Evolutionary conservation across 208 protist genomes (phyloP), one percentile per base, ranked within the genome.

Genomic region (Phytomonas francai): DNA sequence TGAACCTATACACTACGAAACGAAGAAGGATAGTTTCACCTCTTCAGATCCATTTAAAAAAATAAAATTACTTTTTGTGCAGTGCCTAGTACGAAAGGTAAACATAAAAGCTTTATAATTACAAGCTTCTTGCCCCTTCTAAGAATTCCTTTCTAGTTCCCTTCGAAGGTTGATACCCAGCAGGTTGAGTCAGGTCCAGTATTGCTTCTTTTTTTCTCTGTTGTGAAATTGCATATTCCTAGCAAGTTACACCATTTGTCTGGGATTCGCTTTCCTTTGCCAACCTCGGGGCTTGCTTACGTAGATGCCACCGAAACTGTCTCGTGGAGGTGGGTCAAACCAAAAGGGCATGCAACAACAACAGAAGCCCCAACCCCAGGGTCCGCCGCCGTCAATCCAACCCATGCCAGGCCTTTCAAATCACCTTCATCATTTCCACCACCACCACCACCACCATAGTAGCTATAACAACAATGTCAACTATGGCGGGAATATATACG

Each of bases 381-480:
- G 63, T 9, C 69, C 62, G n/a, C 74, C 27, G 59, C 74, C 27
- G 58, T 61, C 39, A 31, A 45, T 45, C 8, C 74, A 71, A 39
- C 71, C 59, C n/a, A 59, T 49, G 33, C 63, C 68, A 27, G 68
- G 64, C 27, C 70, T 68, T 16, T 66, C 66, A 28, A 63, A 68
- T 45, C 72, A 82, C 54, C 59, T 82, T 49, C 77, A 78, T 56
- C 49, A 56, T 25, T 79, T 82, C 58, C 77, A 81, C 29, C 68
- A 77, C 61, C 62, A 76, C 60, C 64, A 64, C 45, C 60, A 72
- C 67, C 28, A 69, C 27, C 63, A 69, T 33, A 71, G 73, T 67
- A 67, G 65, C 22, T 63, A 68, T 45, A 72, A 71, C 67, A 65
- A 56, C 54, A 75, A 77, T 39, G 71, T 68, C 32, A 70, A 74